These are phyloP conservation scores for Barnettozyma populi DNA, from an alignment of 805 yeast species.

Conservation along the genomic window DNA sequence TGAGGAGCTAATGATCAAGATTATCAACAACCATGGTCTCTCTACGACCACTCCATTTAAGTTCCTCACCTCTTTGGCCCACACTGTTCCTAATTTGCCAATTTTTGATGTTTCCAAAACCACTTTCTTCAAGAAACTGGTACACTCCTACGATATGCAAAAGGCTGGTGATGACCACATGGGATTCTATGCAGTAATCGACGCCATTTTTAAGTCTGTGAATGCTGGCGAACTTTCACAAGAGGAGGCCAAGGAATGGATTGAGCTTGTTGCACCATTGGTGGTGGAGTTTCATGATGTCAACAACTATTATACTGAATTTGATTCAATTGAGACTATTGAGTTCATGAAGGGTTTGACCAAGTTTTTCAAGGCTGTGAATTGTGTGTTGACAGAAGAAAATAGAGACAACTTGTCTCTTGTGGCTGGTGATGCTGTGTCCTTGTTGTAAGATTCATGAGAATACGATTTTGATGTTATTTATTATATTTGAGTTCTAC, in stretches of 20 bases:
- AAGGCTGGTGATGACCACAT: constrained; percentile 17
- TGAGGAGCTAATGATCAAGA: constrained; percentile 28
- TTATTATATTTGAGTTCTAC: not conserved
- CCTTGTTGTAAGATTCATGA: constrained; percentile 7
- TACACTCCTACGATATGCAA: constrained; percentile 16
- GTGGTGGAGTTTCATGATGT: constrained; percentile 32
- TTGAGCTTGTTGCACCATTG: constrained; percentile 31
- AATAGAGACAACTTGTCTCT: constrained; percentile 7
- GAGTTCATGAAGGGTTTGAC: constrained; percentile 29
- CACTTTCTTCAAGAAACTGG: constrained; percentile 27
- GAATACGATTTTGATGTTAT: not conserved
- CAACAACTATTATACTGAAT: constrained; percentile 25
- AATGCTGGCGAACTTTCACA: constrained; percentile 5
- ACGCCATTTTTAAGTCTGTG: constrained; percentile 23
- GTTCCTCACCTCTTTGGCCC: constrained; percentile 24
- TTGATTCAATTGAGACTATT: constrained; percentile 22
- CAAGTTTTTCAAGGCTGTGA: constrained; percentile 19
- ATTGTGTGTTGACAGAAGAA: not conserved
- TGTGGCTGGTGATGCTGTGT: constrained; percentile 14
- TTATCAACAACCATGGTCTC: constrained; percentile 32
- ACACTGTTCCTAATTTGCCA: constrained; percentile 20
- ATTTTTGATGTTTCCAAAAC: constrained; percentile 22
- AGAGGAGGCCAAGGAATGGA: constrained; percentile 21
- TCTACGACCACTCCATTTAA: constrained; percentile 21
- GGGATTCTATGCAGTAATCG: constrained; percentile 30